phyloP scores from a whole-genome alignment of 2,329 filamentous ascomycete species.

The Ascochyta rabiei region DNA sequence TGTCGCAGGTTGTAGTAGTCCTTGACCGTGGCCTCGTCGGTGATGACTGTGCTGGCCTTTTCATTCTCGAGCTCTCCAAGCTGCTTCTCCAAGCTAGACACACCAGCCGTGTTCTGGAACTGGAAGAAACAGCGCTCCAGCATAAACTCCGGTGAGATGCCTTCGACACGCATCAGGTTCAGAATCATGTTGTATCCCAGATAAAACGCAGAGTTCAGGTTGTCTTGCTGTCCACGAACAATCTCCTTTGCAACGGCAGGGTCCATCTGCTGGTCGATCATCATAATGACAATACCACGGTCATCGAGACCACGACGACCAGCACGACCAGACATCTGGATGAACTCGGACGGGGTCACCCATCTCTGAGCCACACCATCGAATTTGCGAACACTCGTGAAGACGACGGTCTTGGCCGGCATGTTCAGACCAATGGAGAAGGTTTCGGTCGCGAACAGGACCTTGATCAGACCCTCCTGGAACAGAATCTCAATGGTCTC shows the following conservation, averaged over 20 bases:
- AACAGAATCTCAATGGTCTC: constrained; percentile 99
- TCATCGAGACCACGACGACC: constrained; percentile 97
- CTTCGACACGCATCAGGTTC: constrained; percentile 95
- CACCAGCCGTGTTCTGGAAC: constrained; percentile 93
- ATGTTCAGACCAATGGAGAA: constrained; percentile 99
- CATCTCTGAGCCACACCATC: constrained; percentile 82
- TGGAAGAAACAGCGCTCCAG: constrained; percentile 98
- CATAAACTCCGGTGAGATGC: constrained; percentile 99
- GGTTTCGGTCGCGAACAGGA: constrained; percentile 95
- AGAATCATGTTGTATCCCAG: constrained; percentile 99
- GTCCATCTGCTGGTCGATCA: constrained; percentile 97
- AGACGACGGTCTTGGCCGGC: constrained; percentile 99
- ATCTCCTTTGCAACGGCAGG: constrained; percentile 93
- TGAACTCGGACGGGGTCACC: constrained; percentile 92
- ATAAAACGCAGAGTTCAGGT: constrained; percentile 96
- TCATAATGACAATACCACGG: constrained; percentile 98
- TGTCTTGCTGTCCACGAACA: constrained; percentile 94
- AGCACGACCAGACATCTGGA: constrained; percentile 98
- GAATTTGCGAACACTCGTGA: constrained; percentile 94
- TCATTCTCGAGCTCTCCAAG: constrained; percentile 78
- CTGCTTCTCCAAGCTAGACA: constrained; percentile 82
- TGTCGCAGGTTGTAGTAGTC: constrained; percentile 93
- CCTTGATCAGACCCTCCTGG: constrained; percentile 97
- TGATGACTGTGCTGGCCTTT: constrained; percentile 74
- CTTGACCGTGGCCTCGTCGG: constrained; percentile 85